Percentiles rank a stretch among this genome's conserved stretches.
These are phyloP conservation scores for Xylaria scruposa DNA, from an alignment of 495 filamentous ascomycete species.

Conservation along the genomic window DNA sequence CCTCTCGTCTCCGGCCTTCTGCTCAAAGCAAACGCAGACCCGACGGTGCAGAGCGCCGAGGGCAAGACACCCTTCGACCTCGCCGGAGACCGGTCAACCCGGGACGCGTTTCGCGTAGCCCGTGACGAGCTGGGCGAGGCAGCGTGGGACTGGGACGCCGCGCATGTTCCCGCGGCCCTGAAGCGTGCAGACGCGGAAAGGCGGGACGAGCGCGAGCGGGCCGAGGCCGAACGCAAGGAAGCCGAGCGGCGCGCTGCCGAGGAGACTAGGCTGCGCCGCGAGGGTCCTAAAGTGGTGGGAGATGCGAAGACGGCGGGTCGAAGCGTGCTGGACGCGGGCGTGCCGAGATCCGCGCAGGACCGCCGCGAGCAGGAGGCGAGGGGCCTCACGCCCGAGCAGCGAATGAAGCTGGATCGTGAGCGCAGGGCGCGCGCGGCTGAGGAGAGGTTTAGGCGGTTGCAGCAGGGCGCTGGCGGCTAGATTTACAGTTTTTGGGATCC, in stretches of 20 bases:
- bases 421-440: conserved; percentile 84
- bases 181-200: conserved; percentile 70
- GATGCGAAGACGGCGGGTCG: conserved; percentile 49
- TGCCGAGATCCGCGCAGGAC: conserved; percentile 73
- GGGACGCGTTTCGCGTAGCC: conserved; percentile 91
- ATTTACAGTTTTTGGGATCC: not conserved
- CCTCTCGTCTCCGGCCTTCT: conserved; percentile 79
- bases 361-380: conserved; percentile 80
- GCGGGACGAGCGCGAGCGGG: conserved; percentile 66
- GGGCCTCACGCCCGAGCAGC: conserved; percentile 85
- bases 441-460: conserved; percentile 77
- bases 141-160: conserved; percentile 79
- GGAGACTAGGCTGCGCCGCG: conserved; percentile 64
- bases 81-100: conserved; percentile 81
- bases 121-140: conserved; percentile 79
- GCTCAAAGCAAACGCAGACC: conserved; percentile 75
- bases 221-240: conserved; percentile 60
- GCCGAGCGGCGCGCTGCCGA: conserved; percentile 69
- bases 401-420: conserved; percentile 79
- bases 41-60: conserved; percentile 69
- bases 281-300: conserved; percentile 52
- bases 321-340: conserved; percentile 54
- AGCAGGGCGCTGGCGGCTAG: conserved; percentile 32
- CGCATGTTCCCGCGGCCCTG: conserved; percentile 73
- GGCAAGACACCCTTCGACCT: conserved; percentile 85